Base-by-base conservation (phyloP, 2,329 filamentous ascomycete genomes). In the Xylariaceae sp. region DNA sequence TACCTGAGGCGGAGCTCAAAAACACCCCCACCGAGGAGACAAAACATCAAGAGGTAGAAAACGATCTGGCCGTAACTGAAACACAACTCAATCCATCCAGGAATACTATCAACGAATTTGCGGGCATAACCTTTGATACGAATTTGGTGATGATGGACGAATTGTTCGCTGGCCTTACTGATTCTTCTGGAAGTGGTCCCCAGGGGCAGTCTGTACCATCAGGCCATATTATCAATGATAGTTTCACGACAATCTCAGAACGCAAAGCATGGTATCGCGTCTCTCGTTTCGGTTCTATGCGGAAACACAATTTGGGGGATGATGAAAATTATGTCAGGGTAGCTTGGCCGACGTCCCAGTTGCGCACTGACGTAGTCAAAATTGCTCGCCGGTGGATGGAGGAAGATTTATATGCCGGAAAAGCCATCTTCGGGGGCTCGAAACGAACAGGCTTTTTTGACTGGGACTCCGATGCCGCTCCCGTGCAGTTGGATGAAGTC, bases 381-480 rank as follows among this genome's bases (percentile, higher is more conserved):
- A 81, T 82, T 41, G 83, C 87, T 19, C 75, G 79, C 30, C 75
- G 81, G 30, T 87, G 84, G 84, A 83, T 86, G 76, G 80, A 85
- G 61, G 80, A 86, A 61, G 83, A 84, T 60, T 80, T 80, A 0
- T 79, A 81, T 31, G 73, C 78, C 2, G 80, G 81, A 1, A 76
- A 76, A 47, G 69, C 74, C 9, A 72, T 71, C 1, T 67, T 79
- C 7, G 76, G 75, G 6, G 74, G 74, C 29, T 62, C 73, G 0
- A 69, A 72, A 46, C 69, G 73, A 4, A 76, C 74, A 54, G 75
- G 74, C 35, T 74, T 80, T 60, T 86, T 86, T 67, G 80, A 83
- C 32, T 86, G 83, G 83, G 79, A 84, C 59, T 77, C 76, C 11
- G 73, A 74, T 19, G 74, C 76, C 0, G 73, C 77, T 32, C 73